Evolutionary conservation across 208 protist species (phyloP), one percentile per base, ranked within the genome.

Genomic region (Trypanosoma mega): DNA sequence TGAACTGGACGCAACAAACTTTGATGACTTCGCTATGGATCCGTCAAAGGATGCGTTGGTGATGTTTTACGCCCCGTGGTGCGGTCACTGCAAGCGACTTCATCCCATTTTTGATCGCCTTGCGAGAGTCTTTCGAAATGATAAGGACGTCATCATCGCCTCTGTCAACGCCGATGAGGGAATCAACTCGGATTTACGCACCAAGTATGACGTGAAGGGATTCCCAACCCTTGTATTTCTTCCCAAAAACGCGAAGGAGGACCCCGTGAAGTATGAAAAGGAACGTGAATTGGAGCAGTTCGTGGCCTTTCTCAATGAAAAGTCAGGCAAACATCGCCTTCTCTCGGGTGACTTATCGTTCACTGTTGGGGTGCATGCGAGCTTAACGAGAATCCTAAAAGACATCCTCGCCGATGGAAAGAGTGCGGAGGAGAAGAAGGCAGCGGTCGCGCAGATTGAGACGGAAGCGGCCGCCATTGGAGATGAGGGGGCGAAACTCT

Each of bases 1-100:
- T 39, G 76, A 80, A 55, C 63, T 96, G 41, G 58, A 24, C 26
- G 11, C 47, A 27, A 37, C 3, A 0, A 85, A 71, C 55, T 85
- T 86, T 46, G 63, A 84, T 18, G 31, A 9, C 0, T 36, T 79
- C 20, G 56, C 50, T n/a, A 48, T 80, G 64, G 73, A 80, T 63
- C 49, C 63, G 33, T 47, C 36, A 3, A 87, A 86, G 56, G 55
- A 86, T 53, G 82, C 64, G 24, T 47, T 92, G 23, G 68, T 96
- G 6, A 63, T 91, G 51, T 91, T 93, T 52, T 96, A 90, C 70
- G 76, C 79, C 0, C 76, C 81, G 31, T 85, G 85, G 83, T 93
- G 82, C 37, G 73, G 78, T 11, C 87, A 97, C 72, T 98, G 96
- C 81, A 94, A 97, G 76, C 54, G 60, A 39, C 61, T 98, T 9